A percentile compares a stretch with the other conserved stretches of the same genome.
Evolutionary conservation across 169 alveolate genomes (phyloP).

Genomic region (Eimeria sp.): DNA sequence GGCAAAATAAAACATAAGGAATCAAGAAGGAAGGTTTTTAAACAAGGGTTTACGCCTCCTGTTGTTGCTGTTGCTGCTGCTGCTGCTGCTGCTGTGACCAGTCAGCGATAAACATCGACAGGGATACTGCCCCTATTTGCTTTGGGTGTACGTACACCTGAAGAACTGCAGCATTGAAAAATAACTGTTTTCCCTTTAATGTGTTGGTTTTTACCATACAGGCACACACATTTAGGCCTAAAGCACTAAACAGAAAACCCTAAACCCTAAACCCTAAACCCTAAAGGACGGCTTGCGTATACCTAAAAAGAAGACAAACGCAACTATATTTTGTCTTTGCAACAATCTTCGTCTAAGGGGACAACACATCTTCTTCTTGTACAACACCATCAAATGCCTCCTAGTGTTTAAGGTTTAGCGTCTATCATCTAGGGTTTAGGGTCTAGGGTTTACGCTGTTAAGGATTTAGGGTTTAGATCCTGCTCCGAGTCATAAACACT

Average conservation of each 20-base stretch:
- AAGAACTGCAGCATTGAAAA: too few species aligned
- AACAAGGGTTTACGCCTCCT: neutral
- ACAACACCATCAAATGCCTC: too few species aligned
- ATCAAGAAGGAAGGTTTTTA: neutral
- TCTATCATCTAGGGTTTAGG: constrained; percentile 8
- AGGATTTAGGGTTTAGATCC: neutral
- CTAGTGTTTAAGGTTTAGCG: neutral
- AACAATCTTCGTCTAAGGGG: neutral
- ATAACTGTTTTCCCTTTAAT: too few species aligned
- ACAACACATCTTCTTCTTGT: too few species aligned
- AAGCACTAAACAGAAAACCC: neutral
- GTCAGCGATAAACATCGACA: too few species aligned
- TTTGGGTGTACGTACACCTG: too few species aligned
- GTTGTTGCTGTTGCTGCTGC: neutral
- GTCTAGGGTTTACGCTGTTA: neutral
- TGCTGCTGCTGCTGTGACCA: too few species aligned
- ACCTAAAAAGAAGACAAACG: neutral
- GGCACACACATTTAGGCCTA: neutral
- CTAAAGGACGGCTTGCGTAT: neutral
- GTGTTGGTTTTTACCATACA: neutral
- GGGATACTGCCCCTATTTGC: too few species aligned
- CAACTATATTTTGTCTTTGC: neutral
- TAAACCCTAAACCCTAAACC: constrained; percentile 39
- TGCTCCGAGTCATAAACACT: neutral
- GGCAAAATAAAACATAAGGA: neutral